phyloP scores from a whole-genome alignment of 345 rosid species.

The Murraya koenigii region DNA sequence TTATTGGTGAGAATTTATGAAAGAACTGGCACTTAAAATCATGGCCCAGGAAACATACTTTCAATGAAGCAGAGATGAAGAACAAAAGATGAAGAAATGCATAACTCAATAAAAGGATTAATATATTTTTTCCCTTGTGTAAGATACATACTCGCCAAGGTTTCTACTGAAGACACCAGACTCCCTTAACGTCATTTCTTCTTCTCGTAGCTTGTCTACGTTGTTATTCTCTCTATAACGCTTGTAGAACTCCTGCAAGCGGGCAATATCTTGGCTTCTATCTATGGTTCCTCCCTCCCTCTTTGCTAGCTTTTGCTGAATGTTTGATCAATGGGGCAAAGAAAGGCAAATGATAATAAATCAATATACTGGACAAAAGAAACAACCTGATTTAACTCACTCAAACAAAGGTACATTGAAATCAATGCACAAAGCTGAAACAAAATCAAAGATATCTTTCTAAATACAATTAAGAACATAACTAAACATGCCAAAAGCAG shows the following conservation, averaged over 20 bases:
- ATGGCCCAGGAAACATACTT: background rate
- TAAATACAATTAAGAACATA: background rate
- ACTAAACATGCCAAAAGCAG: background rate
- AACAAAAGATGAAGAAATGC: background rate
- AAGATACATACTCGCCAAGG: slow-evolving; percentile 74
- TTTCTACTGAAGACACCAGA: slow-evolving; percentile 60
- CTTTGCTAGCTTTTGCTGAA: slow-evolving; percentile 97
- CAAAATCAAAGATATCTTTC: slow-evolving; percentile 5
- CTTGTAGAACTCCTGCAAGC: slow-evolving; percentile 83
- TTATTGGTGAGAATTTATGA: no score
- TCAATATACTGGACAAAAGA: background rate
- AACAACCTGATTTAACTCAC: background rate
- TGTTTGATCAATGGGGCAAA: slow-evolving; percentile 17
- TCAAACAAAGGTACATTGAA: background rate
- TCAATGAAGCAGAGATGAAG: background rate
- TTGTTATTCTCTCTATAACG: slow-evolving; percentile 72
- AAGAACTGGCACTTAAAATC: background rate
- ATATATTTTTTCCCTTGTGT: background rate
- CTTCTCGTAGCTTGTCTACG: slow-evolving; percentile 74
- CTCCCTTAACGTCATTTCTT: slow-evolving; percentile 78
- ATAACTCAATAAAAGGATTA: slow-evolving; percentile 3
- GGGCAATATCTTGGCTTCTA: slow-evolving; percentile 81
- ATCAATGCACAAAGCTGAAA: slow-evolving; percentile 7
- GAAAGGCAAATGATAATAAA: background rate
- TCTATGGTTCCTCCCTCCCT: slow-evolving; percentile 85